Evolutionary conservation across 2,329 filamentous ascomycete genomes (phyloP).

Genomic region (Penicillium griseofulvum): DNA sequence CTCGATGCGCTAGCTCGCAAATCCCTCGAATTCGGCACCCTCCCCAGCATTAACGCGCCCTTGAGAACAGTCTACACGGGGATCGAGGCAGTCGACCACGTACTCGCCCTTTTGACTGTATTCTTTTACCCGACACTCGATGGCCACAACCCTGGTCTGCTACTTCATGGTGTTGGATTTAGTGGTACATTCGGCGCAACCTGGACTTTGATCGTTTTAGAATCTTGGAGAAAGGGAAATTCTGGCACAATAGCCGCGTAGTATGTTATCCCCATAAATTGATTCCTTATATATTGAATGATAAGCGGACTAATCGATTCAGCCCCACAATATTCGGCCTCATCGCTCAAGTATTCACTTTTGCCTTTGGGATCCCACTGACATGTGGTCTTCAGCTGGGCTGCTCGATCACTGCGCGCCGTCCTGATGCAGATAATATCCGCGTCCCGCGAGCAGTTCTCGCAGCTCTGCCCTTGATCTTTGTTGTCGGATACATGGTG

Average conservation of each 20-base stretch:
- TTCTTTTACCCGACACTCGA: constrained; percentile 45
- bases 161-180: constrained; percentile 40
- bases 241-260: constrained; percentile 41
- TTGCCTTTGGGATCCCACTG: constrained; percentile 46
- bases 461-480: constrained; percentile 41
- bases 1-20: constrained; percentile 20
- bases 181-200: constrained; percentile 42
- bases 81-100: constrained; percentile 30
- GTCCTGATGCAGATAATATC: constrained; percentile 36
- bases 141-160: constrained; percentile 35
- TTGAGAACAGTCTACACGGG: constrained; percentile 37
- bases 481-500: constrained; percentile 45
- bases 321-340: constrained; percentile 42
- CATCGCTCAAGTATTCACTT: constrained; percentile 44
- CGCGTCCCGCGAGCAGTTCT: constrained; percentile 32
- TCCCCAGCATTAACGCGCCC: constrained; percentile 28
- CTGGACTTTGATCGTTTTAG: constrained; percentile 46
- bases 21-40: constrained; percentile 22
- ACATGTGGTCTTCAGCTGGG: constrained; percentile 46
- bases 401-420: constrained; percentile 41
- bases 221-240: constrained; percentile 48
- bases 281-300: constrained; percentile 2
- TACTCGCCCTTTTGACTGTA: constrained; percentile 32
- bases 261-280: constrained; percentile 31
- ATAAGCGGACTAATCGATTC: constrained; percentile 14